These are phyloP conservation scores for maize (Zea mays) DNA, from an alignment of 176 grass and related monocot genomes.

Conservation along the genomic window Zm-B73-REFERENCE-NAM-5.0 NC_050099.1:195248001-195248500, in stretches of 20 bases:
- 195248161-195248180: too few relatives aligned
- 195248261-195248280: background rate
- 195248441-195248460: background rate
- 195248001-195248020: slow-evolving; percentile 22
- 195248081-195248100: background rate
- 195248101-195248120: background rate
- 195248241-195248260: background rate
- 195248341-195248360: slow-evolving; percentile 14
- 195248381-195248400: background rate
- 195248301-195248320: background rate
- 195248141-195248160: too few relatives aligned
- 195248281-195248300: background rate
- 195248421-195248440: background rate
- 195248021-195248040: background rate
- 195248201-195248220: too few relatives aligned
- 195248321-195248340: slow-evolving; percentile 11
- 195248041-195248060: background rate
- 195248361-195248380: background rate
- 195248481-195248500: background rate
- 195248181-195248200: too few relatives aligned
- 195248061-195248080: background rate
- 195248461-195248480: background rate
- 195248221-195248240: slow-evolving; percentile 13
- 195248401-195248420: background rate
- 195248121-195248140: too few relatives aligned